Evolutionary conservation across 371 early-diverging fungal species (phyloP), one percentile per base, ranked within the genome.

Genomic region (Entomophthora muscae): DNA sequence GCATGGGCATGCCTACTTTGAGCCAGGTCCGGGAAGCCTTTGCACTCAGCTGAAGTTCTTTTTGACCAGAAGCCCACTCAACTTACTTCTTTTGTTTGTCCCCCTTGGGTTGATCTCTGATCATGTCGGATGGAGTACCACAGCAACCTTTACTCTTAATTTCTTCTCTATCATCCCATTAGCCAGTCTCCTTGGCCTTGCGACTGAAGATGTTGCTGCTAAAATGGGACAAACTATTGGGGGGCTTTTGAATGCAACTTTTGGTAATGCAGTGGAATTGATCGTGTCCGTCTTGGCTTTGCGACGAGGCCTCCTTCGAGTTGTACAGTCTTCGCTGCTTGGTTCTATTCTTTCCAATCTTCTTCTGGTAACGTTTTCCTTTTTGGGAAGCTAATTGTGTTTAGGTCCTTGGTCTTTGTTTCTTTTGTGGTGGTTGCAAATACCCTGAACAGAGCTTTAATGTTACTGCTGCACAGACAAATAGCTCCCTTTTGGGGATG

Each of bases 331-430:
- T 0, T 88, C 90, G n/a, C 76, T 91, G 67, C 70, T 91, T 0
- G 91, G 92, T 1, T 89, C 89, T 3, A 85, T 91, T 28, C 73
- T 92, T n/a, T 88, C 89, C 63, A 92, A 91, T 72, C 67, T 92
- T 31, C 74, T 91, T 13, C 71, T 91, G 32, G 86, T 77, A 63
- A 67, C 70, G n/a, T 52, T 26, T 22, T 31, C 1, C 0, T 1
- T 1, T 1, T 54, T n/a, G n/a, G 1, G 13, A 32, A 30, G 1
- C 53, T 17, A 31, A 26, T 30, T 61, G 52, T 57, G 26, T 32
- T 51, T 66, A 65, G 64, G 74, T 83, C 0, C 67, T 82, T 0
- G 89, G 89, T 52, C 78, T 86, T 72, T 88, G 88, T 66, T 90
- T 91, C 72, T 73, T 88, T 67, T 75, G 76, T 32, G 93, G 93